Base-by-base conservation (phyloP, 306 rosid genomes). In the Alnus glutinosa region DNA sequence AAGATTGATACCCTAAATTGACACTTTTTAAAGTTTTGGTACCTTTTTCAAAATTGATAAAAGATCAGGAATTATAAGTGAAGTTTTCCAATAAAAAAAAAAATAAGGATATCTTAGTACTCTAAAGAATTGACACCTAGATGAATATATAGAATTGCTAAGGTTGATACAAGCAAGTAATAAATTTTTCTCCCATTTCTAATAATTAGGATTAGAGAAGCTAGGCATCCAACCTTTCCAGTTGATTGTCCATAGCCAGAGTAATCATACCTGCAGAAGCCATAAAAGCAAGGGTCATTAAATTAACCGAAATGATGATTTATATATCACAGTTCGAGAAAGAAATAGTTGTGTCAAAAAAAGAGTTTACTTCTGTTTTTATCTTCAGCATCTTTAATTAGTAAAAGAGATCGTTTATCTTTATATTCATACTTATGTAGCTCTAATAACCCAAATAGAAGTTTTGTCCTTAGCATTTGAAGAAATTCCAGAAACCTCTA, bases 221-320 rank as follows among this genome's bases (percentile, higher is more conserved):
- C 47, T 73, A 23, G 49, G 81, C 55, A 71, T 71, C 90, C 72
- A 83, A 94, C 98, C 97, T 94, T 94, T 85, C 98, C 98, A 62
- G 97, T 89, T 50, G 98, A 92, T 84, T 88, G 97, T 87, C 98
- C 98, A 82, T 94, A 94, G 62, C 98, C 98, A 77, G 98, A 94
- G 85, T 94, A 94, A 85, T 94, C 98, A 19, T 94, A 94, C 80
- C 98, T 94, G 89, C 80, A 85, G 62, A 81, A 36, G 59, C 71
- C 70, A 73, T 15, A 39, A 11, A 73, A 81, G 79, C 69, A 77
- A 83, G 48, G 55, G 46, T 59, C 12, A 63, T 44, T 47, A 69
- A 77, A 82, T 55, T 59, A 69, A 73, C 36, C 69, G 71, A 77
- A 28, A 48, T 3, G 61, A 61, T 64, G 19, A 10, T 76, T 36